Evolutionary conservation across 257 asterid genomes (phyloP), one percentile per base, ranked within the genome.

Genomic region (Solanum chmielewskii): DNA sequence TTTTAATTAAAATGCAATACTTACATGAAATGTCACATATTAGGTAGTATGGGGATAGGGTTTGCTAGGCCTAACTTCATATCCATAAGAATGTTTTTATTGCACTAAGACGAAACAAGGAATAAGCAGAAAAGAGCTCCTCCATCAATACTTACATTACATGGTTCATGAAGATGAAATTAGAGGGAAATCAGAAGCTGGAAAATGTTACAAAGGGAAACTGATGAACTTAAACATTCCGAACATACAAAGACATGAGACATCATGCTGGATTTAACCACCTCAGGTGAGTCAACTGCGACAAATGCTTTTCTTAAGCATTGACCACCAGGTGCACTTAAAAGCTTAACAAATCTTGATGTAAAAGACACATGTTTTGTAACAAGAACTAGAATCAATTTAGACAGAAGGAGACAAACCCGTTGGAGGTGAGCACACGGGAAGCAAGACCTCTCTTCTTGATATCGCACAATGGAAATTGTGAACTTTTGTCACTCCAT

Each of bases 301-400:
- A 90, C 91, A 89, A 89, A 77, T 86, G 87, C 87, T 86, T 90
- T 81, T 88, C 89, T 86, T 90, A 47, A 92, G 93, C 91, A 86
- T 89, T 84, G 94, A 93, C 98, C 88, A 92, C 99, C 98, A 96
- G 99, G 98, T 89, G 98, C 98, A 88, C 89, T 86, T 74, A 85
- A 52, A 73, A 49, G 83, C 37, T 71, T 29, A 45, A 70, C 87
- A 44, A 85, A 71, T 59, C 25, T 70, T 29, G 60, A 69, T 69
- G 81, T 29, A 20, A 70, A 80, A 88, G 70, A 62, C 86, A 35
- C 71, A 88, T 85, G 84, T 69, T 33, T 33, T 89, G 83, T 76
- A 85, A 73, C 86, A 69, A 64, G 85, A 83, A 86, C n/a, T 29
- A 73, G 49, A 31, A 87, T 76, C 87, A 71, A 88, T 74, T 45